These are phyloP conservation scores for Talaromyces thailandensis DNA, from an alignment of 495 filamentous ascomycete species.

Conservation along the genomic window DNA sequence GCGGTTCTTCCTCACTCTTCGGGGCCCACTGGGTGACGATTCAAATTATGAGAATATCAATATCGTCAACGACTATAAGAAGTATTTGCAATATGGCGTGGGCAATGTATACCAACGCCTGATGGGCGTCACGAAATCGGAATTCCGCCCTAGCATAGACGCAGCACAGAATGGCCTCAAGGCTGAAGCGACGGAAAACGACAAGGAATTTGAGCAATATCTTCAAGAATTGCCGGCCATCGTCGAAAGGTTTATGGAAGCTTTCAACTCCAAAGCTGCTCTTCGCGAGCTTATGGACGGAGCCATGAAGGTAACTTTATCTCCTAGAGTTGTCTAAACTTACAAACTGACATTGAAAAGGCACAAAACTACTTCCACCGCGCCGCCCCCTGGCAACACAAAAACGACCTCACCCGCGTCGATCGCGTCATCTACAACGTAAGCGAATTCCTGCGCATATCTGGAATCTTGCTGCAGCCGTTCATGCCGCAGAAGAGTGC, in stretches of 20 bases:
- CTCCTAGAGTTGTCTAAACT: not conserved
- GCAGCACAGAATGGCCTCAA: conserved; percentile 25
- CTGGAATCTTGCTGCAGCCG: conserved; percentile 79
- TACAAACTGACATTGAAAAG: conserved; percentile 30
- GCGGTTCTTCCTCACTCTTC: conserved; percentile 76
- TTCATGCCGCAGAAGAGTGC: conserved; percentile 77
- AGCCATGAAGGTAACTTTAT: conserved; percentile 16
- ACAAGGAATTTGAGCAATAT: conserved; percentile 23
- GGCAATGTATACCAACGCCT: conserved; percentile 73
- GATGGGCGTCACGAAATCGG: conserved; percentile 57
- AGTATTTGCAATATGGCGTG: conserved; percentile 58
- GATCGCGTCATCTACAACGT: conserved; percentile 55
- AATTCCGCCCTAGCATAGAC: conserved; percentile 45
- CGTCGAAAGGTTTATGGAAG: conserved; percentile 51
- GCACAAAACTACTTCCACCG: conserved; percentile 62
- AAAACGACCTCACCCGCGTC: conserved; percentile 24
- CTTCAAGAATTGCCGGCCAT: conserved; percentile 24
- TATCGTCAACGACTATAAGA: conserved; percentile 72
- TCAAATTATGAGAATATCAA: conserved; percentile 72
- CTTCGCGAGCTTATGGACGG: conserved; percentile 19
- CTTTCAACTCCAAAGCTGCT: conserved; percentile 42
- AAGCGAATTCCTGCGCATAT: conserved; percentile 71
- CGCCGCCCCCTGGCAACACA: conserved; percentile 47
- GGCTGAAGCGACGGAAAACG: conserved; percentile 16
- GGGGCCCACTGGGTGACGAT: conserved; percentile 67